Conservation (phyloP, 805 yeast species). For the Saccharomycopsis vini region DNA sequence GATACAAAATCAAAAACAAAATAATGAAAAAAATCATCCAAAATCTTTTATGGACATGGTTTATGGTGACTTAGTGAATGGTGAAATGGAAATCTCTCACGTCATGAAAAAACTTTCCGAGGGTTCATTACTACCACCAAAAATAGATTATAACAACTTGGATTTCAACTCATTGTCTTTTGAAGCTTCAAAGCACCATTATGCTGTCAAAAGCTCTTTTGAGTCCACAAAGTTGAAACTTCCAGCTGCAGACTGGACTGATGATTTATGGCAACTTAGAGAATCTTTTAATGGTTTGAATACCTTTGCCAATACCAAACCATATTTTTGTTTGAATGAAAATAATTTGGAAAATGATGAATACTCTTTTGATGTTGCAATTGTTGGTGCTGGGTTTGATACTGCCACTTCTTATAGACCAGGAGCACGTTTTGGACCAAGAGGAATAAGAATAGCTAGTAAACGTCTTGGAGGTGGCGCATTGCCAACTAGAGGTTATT, state of each 20-base stretch:
- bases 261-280: not conserved
- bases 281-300: constrained; percentile 5
- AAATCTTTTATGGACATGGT: constrained; percentile 6
- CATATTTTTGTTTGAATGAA: constrained; percentile 2
- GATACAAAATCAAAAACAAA: too few relatives aligned
- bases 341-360: not conserved
- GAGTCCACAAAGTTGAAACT: not conserved
- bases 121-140: constrained; percentile 4
- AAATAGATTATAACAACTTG: constrained; percentile 1
- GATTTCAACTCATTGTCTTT: not conserved
- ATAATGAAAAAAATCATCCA: constrained; percentile 35
- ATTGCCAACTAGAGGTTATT: constrained; percentile 9
- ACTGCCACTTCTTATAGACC: constrained; percentile 73
- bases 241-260: constrained; percentile 6
- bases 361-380: constrained; percentile 49
- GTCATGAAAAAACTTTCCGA: constrained; percentile 27
- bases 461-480: constrained; percentile 28
- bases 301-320: constrained; percentile 7
- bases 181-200: not conserved
- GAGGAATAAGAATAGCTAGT: constrained; percentile 59
- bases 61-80: constrained; percentile 44
- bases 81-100: constrained; percentile 46
- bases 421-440: constrained; percentile 80
- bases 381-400: constrained; percentile 77
- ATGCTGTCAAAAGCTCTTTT: not conserved